phyloP scores from a whole-genome alignment of 805 yeast species.

The Candida peoriensis region DNA sequence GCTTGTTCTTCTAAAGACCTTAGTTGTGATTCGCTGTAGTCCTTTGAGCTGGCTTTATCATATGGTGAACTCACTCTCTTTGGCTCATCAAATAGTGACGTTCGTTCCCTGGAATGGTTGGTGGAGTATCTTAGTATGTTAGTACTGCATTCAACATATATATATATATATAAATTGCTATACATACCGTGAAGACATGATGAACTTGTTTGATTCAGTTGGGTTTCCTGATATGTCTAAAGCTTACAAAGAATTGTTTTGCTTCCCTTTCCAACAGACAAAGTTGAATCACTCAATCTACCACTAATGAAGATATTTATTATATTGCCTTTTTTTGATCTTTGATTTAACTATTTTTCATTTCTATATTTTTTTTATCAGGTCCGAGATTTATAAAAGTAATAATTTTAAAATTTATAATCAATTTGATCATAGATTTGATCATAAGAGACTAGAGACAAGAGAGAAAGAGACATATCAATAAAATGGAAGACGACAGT shows the following conservation, averaged over 20 bases:
- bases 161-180: neutral
- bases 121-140: constrained; percentile 5
- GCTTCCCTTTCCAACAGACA: neutral
- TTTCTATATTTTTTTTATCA: no score
- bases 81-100: constrained; percentile 23
- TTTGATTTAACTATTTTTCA: neutral
- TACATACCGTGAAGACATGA: constrained; percentile 9
- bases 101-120: constrained; percentile 11
- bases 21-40: constrained; percentile 46
- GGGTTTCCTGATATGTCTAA: neutral
- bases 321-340: neutral
- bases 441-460: no score
- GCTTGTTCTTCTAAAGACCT: constrained; percentile 63
- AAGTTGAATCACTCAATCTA: neutral
- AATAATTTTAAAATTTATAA: neutral
- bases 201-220: neutral
- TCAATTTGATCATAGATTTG: no score
- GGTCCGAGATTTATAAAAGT: neutral
- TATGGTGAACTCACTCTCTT: constrained; percentile 39
- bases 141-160: neutral
- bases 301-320: no score
- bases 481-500: no score
- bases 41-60: constrained; percentile 28
- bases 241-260: neutral
- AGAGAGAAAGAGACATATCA: neutral